phyloP scores from a whole-genome alignment of 805 yeast genomes.

The Candida nonsorbophila region DNA sequence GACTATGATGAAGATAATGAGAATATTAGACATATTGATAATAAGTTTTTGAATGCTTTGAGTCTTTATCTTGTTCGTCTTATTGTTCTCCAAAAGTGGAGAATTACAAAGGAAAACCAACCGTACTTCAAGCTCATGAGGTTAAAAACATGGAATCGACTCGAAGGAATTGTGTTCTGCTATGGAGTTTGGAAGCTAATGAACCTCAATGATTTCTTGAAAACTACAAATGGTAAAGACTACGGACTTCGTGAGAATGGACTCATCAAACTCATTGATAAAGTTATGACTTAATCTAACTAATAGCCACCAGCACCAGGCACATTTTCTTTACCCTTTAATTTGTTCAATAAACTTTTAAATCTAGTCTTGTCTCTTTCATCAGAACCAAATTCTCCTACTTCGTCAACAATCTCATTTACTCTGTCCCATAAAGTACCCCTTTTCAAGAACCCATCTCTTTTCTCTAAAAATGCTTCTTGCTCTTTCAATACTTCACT shows the following conservation, averaged over 20 bases:
- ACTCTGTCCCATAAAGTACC: conserved; percentile 60
- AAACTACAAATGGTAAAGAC: conserved; percentile 12
- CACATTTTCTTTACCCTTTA: conserved; percentile 65
- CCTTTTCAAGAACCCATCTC: conserved; percentile 56
- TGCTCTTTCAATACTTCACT: conserved; percentile 64
- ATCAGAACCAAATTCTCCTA: conserved; percentile 40
- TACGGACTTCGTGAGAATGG: conserved; percentile 11
- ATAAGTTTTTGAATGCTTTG: conserved; percentile 20
- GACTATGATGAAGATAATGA: conserved; percentile 6
- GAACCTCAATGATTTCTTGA: conserved; percentile 30
- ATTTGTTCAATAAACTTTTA: conserved; percentile 55
- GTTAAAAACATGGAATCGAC: conserved; percentile 22
- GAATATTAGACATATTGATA: conserved; percentile 17
- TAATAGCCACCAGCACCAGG: conserved; percentile 73
- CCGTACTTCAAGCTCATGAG: conserved; percentile 23
- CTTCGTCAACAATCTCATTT: conserved; percentile 42
- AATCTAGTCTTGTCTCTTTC: conserved; percentile 67
- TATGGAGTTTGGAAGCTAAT: conserved; percentile 31
- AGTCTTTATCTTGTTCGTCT: conserved; percentile 28
- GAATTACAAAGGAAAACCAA: conserved; percentile 34
- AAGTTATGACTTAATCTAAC: conserved; percentile 13
- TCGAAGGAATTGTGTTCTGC: conserved; percentile 30
- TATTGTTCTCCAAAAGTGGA: conserved; percentile 36
- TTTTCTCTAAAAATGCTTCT: conserved; percentile 61
- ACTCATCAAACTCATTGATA: conserved; percentile 12